A percentile compares a stretch with the other conserved stretches of the same genome.
Evolutionary conservation across 129 eudicot species (phyloP).

Genomic region (Escallonia herrerae): DNA sequence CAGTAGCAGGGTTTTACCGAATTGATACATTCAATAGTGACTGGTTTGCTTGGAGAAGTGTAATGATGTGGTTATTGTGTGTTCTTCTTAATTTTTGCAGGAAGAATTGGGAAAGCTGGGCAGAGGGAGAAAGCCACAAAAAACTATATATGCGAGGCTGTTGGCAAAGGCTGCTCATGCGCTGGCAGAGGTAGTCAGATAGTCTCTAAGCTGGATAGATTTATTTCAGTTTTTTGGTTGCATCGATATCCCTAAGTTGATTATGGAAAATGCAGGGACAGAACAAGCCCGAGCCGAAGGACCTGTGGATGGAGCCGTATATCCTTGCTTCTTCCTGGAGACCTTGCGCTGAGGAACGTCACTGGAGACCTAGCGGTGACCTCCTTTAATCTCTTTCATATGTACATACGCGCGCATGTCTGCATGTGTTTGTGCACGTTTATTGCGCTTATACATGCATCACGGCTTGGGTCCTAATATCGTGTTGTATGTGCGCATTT

Average conservation of each 20-base stretch:
- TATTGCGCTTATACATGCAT: neutral
- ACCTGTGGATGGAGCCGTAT: slow-evolving; percentile 86
- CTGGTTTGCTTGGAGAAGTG: neutral
- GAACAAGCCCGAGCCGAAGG: slow-evolving; percentile 74
- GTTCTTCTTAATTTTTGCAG: slow-evolving; percentile 37
- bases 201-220: too few relatives aligned
- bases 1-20: neutral
- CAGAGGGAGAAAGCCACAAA: slow-evolving; percentile 73
- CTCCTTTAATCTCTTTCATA: slow-evolving; percentile 21
- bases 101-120: slow-evolving; percentile 58
- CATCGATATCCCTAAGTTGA: neutral
- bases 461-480: neutral
- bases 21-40: neutral
- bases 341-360: slow-evolving; percentile 82
- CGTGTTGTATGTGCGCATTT: neutral
- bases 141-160: slow-evolving; percentile 76
- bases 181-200: slow-evolving; percentile 64
- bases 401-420: neutral
- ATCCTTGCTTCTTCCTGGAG: slow-evolving; percentile 73
- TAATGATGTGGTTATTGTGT: neutral
- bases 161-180: slow-evolving; percentile 95
- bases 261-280: slow-evolving; percentile 40
- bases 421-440: neutral
- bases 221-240: slow-evolving; percentile 3
- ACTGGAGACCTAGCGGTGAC: slow-evolving; percentile 81